Percentiles rank a stretch among this genome's conserved stretches.
These are phyloP conservation scores for Hyphopichia homilentoma DNA, from an alignment of 805 yeast genomes.

Conservation along the genomic window DNA sequence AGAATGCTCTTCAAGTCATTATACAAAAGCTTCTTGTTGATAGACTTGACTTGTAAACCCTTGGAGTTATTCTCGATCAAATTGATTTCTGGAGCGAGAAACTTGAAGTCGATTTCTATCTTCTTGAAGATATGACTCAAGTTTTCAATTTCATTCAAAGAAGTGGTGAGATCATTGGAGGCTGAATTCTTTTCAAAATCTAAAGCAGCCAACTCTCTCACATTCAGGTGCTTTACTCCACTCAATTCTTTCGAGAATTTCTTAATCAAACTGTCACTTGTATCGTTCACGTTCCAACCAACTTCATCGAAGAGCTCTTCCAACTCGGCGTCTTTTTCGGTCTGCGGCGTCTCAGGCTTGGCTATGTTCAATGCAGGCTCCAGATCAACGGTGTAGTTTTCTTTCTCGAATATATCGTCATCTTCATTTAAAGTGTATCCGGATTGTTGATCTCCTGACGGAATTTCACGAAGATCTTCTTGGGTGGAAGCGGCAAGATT, in stretches of 20 bases:
- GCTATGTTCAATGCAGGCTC: conserved; percentile 13
- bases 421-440: conserved; percentile 12
- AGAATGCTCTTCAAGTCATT: conserved; percentile 66
- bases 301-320: conserved; percentile 75
- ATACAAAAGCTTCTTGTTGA: conserved; percentile 74
- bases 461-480: conserved; percentile 2
- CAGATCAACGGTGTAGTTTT: conserved; percentile 1
- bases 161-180: conserved; percentile 28
- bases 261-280: conserved; percentile 52
- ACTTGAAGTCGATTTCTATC: conserved; percentile 37
- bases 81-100: conserved; percentile 60
- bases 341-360: conserved; percentile 4
- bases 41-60: conserved; percentile 79
- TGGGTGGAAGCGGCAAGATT: conserved; percentile 1
- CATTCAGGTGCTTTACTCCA: conserved; percentile 58
- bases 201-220: conserved; percentile 40
- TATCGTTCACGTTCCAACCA: conserved; percentile 71
- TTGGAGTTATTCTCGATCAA: conserved; percentile 71
- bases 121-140: conserved; percentile 33
- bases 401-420: conserved; percentile 4
- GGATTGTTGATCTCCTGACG: conserved; percentile 4
- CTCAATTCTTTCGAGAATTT: conserved; percentile 59
- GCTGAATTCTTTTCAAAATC: conserved; percentile 32
- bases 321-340: conserved; percentile 39
- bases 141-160: conserved; percentile 35